These are phyloP conservation scores for Tolypocladium ovalisporum DNA, from an alignment of 2,329 filamentous ascomycete species.

Conservation along the genomic window DNA sequence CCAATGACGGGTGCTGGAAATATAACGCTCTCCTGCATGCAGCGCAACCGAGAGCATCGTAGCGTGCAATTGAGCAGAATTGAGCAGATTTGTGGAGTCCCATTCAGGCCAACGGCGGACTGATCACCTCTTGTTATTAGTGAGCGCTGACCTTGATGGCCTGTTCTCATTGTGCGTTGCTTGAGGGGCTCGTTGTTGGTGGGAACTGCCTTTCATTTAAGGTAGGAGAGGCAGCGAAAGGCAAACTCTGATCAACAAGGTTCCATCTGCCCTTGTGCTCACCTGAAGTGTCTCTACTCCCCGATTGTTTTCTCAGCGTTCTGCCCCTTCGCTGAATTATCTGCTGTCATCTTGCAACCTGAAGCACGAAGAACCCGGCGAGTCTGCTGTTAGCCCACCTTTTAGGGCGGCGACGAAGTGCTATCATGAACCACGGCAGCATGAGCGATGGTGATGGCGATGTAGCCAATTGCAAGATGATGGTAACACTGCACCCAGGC, in stretches of 20 bases:
- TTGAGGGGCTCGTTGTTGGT: neutral
- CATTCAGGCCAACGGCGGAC: neutral
- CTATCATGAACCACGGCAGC: conserved; percentile 13
- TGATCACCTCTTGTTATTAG: neutral
- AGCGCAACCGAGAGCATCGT: neutral
- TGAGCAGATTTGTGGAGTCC: conserved; percentile 23
- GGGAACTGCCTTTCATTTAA: neutral
- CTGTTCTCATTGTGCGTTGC: neutral
- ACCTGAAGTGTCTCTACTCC: neutral
- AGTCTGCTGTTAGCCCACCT: neutral
- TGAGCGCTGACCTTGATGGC: neutral
- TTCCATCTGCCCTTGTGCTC: neutral
- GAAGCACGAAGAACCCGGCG: neutral
- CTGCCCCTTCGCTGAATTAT: no score
- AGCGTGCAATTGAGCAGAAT: conserved; percentile 18
- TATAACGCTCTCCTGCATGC: neutral
- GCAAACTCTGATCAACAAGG: neutral
- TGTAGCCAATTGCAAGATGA: conserved; percentile 19
- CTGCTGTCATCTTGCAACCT: neutral
- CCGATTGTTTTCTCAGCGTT: neutral
- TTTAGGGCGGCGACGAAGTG: neutral
- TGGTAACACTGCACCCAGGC: conserved; percentile 11
- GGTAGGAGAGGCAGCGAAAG: neutral
- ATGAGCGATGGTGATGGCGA: conserved; percentile 9
- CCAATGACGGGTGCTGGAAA: neutral